phyloP scores from a whole-genome alignment of 176 grass and related monocot genomes.

The Echinochloa phyllopogon region DNA sequence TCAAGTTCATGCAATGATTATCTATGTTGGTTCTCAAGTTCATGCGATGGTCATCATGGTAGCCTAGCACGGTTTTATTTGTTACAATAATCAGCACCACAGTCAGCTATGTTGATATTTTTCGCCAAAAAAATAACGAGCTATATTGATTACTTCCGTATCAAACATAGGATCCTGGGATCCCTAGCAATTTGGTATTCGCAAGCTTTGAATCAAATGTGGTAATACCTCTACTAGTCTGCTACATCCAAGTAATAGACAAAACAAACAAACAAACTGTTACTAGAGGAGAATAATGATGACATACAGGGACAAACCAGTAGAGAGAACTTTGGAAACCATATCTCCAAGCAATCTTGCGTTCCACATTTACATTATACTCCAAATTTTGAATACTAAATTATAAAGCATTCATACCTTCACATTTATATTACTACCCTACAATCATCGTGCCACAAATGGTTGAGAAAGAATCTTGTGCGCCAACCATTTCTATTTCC shows the following conservation, averaged over 20 bases:
- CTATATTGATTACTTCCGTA: too few relatives aligned
- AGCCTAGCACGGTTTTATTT: neutral
- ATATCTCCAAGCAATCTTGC: neutral
- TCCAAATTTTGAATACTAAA: neutral
- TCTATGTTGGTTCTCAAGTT: neutral
- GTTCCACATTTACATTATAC: neutral
- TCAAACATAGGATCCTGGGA: too few relatives aligned
- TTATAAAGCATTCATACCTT: neutral
- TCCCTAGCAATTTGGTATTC: neutral
- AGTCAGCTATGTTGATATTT: too few relatives aligned
- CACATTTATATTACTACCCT: constrained; percentile 5
- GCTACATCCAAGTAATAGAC: neutral
- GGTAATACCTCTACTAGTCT: neutral
- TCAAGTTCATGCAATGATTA: neutral
- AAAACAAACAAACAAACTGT: constrained; percentile 8
- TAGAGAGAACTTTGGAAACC: neutral
- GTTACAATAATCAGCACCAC: too few relatives aligned
- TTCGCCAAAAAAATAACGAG: too few relatives aligned
- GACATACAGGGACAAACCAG: too few relatives aligned
- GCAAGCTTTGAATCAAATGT: neutral
- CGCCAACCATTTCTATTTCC: constrained; percentile 38
- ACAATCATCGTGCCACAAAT: neutral
- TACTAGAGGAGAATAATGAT: neutral
- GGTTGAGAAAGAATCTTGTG: neutral
- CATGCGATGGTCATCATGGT: constrained; percentile 10